Evolutionary conservation across 176 grass and related monocot genomes (phyloP).

Genomic region (Cymbopogon citratus): DNA sequence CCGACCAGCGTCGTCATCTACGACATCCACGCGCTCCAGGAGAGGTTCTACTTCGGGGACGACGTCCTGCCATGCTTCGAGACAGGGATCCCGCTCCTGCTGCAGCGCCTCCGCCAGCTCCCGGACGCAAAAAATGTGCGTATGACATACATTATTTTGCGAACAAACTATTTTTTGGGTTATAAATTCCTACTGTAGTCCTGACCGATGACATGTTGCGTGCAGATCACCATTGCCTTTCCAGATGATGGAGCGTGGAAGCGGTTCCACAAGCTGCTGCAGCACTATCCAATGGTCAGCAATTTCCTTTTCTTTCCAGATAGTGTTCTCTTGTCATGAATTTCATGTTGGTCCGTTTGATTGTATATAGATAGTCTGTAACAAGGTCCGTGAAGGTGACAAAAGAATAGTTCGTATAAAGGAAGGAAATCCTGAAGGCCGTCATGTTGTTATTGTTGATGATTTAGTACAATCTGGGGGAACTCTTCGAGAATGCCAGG

Average conservation of each 20-base stretch:
- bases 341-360: constrained; percentile 6
- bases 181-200: not conserved
- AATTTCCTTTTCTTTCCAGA: not conserved
- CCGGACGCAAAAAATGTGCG: constrained; percentile 62
- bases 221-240: constrained; percentile 89
- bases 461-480: constrained; percentile 94
- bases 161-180: not conserved
- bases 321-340: not conserved
- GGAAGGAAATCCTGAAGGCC: constrained; percentile 70
- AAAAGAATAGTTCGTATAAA: constrained; percentile 74
- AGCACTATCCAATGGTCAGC: constrained; percentile 74
- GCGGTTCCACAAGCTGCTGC: constrained; percentile 80
- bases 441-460: constrained; percentile 92
- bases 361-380: constrained; percentile 72
- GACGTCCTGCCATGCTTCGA: constrained; percentile 81
- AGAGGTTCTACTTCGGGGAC: constrained; percentile 72
- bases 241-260: constrained; percentile 99
- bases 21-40: constrained; percentile 95
- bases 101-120: constrained; percentile 68
- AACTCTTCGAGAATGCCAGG: constrained; percentile 89
- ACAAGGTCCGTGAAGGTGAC: constrained; percentile 80
- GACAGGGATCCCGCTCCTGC: constrained; percentile 71
- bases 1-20: constrained; percentile 91
- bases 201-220: not conserved
- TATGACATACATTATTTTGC: not conserved